Percentiles rank a stretch among this genome's conserved stretches.
Evolutionary conservation across 805 yeast species (phyloP).

Genomic region (Yamadazyma kitorensis): DNA sequence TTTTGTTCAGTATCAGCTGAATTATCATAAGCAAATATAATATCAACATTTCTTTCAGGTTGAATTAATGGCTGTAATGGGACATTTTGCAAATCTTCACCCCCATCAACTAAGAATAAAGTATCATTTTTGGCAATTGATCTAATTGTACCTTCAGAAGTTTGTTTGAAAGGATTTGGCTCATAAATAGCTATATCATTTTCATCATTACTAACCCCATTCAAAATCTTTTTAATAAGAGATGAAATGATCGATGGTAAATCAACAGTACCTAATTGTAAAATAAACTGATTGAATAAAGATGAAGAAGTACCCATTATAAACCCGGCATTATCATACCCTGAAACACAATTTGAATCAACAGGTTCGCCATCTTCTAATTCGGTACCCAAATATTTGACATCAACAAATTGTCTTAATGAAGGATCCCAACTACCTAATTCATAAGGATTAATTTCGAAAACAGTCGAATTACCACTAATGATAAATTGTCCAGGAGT

Average conservation of each 20-base stretch:
- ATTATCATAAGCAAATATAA: conserved; percentile 38
- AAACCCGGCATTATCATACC: conserved; percentile 81
- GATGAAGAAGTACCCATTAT: conserved; percentile 82
- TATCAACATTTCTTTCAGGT: conserved; percentile 29
- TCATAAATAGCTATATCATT: conserved; percentile 67
- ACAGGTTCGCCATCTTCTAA: conserved; percentile 58
- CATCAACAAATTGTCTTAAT: conserved; percentile 59
- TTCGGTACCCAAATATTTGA: conserved; percentile 67
- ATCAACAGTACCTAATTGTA: conserved; percentile 48
- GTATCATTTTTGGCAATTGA: conserved; percentile 21
- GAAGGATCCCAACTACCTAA: conserved; percentile 89
- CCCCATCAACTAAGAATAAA: conserved; percentile 39
- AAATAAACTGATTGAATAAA: conserved; percentile 65
- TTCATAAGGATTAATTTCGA: conserved; percentile 39
- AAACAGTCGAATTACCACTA: conserved; percentile 35
- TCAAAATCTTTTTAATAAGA: conserved; percentile 21
- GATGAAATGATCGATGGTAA: conserved; percentile 20
- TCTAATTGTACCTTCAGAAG: conserved; percentile 26
- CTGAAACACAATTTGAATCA: conserved; percentile 51
- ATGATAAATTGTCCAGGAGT: conserved; percentile 29
- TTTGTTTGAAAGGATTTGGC: conserved; percentile 63
- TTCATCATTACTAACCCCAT: conserved; percentile 43
- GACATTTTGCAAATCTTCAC: conserved; percentile 38
- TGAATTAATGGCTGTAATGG: conserved; percentile 40
- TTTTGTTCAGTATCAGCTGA: conserved; percentile 29